Evolutionary conservation across 2,329 filamentous ascomycete species (phyloP), one percentile per base, ranked within the genome.

Genomic region (Arthrobotrys sphaeroides): DNA sequence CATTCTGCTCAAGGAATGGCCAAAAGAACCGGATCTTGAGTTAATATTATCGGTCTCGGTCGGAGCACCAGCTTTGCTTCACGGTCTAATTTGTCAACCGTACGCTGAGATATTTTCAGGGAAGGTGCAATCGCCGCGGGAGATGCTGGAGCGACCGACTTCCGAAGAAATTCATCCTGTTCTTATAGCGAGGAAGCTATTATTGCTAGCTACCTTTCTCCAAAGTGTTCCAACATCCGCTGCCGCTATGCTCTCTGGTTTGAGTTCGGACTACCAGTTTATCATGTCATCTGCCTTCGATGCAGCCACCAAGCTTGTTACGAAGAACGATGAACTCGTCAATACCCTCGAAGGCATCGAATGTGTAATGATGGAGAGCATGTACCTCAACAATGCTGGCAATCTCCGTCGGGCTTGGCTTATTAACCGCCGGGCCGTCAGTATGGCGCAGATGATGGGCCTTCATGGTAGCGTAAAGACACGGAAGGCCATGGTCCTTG

Each of bases 351-450:
- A 88, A 78, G 87, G 85, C 0, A 78, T 87, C 4, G 84, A 87
- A 72, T 85, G 85, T 60, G 81, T 88, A n/a, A 82, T 87, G 77
- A 81, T 87, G 0, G 84, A 87, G 74, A 82, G 82, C 13, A 80
- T 86, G 20, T 85, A 84, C 77, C 80, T 84, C 5, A 84, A 83
- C 26, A 86, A 87, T 24, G 79, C 80, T 0, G 87, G 87, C 0
- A 83, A 84, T 26, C 81, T 86, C 2, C 84, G 86, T 20, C 85
- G 85, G 55, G 82, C 85, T 0, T 87, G 85, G 85, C 77, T 87
- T 2, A 80, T 81, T 0, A 82, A 81, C 28, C 83, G 87, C 0
- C 82, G 86, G 6, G 85, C 85, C 2, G 80, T 88, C 38, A 83
- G 83, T 55, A 81, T 88, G 31, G 86, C 84, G 0, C 86, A 87